Percentiles rank a stretch among this genome's conserved stretches.
Conservation (phyloP, 2,329 filamentous ascomycete genomes). For the Massarina eburnea region DNA sequence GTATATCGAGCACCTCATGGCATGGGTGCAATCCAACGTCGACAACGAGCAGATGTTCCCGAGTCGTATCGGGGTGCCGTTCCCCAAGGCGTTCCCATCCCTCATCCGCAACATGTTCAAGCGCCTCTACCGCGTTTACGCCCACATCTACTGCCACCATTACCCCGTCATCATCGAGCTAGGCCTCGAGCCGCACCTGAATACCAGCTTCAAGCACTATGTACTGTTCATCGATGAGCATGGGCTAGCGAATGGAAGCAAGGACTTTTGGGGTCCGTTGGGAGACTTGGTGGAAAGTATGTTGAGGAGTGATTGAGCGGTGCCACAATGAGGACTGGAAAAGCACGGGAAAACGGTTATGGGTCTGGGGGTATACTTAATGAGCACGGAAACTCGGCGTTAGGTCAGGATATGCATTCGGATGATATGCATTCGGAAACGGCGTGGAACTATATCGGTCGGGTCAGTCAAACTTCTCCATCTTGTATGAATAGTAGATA, state of each 20-base stretch:
- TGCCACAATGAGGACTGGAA: no score
- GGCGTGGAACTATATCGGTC: not conserved
- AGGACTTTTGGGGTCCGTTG: slow-evolving; percentile 95
- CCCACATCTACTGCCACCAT: slow-evolving; percentile 97
- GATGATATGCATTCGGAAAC: not conserved
- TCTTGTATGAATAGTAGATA: not conserved
- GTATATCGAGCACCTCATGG: slow-evolving; percentile 97
- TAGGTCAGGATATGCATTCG: not conserved
- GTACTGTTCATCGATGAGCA: slow-evolving; percentile 99
- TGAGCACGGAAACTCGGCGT: not conserved
- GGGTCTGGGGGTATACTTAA: not conserved
- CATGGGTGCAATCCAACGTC: slow-evolving; percentile 92
- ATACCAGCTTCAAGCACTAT: slow-evolving; percentile 99
- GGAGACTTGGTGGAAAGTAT: slow-evolving; percentile 97
- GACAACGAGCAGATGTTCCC: slow-evolving; percentile 95
- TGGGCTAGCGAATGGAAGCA: slow-evolving; percentile 77
- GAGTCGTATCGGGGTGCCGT: slow-evolving; percentile 91
- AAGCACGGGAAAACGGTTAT: not conserved
- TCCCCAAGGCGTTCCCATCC: slow-evolving; percentile 84
- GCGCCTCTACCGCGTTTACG: slow-evolving; percentile 95
- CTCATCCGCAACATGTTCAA: slow-evolving; percentile 99
- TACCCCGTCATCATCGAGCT: slow-evolving; percentile 95
- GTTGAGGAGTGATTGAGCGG: slow-evolving; percentile 77
- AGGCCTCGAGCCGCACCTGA: slow-evolving; percentile 93
- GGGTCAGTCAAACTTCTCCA: not conserved